phyloP scores from a whole-genome alignment of 2,329 filamentous ascomycete species.

The Arthrobotrys sinensis region DNA sequence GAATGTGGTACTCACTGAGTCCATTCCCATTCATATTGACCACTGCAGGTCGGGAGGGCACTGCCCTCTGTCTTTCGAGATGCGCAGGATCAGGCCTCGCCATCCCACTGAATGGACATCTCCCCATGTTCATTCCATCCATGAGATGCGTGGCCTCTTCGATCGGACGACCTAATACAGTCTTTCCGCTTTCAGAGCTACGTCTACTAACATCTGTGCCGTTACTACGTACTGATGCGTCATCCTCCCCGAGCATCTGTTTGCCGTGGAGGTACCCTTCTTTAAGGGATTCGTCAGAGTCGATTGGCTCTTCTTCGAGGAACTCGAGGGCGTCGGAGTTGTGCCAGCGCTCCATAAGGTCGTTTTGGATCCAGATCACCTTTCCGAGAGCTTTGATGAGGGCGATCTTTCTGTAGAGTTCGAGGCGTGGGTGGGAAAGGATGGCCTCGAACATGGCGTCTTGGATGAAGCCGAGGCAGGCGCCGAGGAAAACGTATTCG shows the following conservation, averaged over 20 bases:
- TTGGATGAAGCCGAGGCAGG: conserved; percentile 80
- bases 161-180: conserved; percentile 53
- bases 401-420: conserved; percentile 78
- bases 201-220: conserved; percentile 45
- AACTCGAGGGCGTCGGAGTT: conserved; percentile 78
- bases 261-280: conserved; percentile 78
- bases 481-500: conserved; percentile 84
- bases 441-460: conserved; percentile 84
- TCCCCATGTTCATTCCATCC: conserved; percentile 51
- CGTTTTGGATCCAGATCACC: conserved; percentile 90
- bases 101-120: conserved; percentile 63
- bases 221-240: conserved; percentile 65
- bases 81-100: conserved; percentile 57
- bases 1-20: conserved; percentile 53
- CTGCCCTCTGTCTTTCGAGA: conserved; percentile 50
- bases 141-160: conserved; percentile 59
- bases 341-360: conserved; percentile 87
- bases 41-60: conserved; percentile 18
- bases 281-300: conserved; percentile 70
- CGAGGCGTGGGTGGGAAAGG: conserved; percentile 78
- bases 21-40: conserved; percentile 38
- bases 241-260: conserved; percentile 71
- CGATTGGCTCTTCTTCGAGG: conserved; percentile 67
- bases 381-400: conserved; percentile 83
- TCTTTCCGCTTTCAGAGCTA: conserved; percentile 54